phyloP scores from a whole-genome alignment of 352 stramenopile genomes.

The Phytophthora constricta region DNA sequence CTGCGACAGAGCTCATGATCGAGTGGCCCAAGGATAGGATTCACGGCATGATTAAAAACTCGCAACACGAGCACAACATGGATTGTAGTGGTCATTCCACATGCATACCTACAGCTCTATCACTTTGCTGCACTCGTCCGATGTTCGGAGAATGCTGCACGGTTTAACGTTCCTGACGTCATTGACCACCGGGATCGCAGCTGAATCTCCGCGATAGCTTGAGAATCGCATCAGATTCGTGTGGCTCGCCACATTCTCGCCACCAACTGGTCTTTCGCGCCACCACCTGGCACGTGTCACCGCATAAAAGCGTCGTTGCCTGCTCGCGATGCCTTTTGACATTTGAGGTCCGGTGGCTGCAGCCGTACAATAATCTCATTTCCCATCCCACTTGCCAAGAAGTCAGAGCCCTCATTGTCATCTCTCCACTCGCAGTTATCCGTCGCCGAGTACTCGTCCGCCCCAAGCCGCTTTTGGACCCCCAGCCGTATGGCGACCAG shows the following conservation, averaged over 20 bases:
- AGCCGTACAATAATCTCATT: not conserved
- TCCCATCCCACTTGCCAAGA: slow-evolving; percentile 10
- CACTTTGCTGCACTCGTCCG: too few species aligned
- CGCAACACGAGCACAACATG: too few species aligned
- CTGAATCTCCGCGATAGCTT: not conserved
- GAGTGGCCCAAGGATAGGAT: too few species aligned
- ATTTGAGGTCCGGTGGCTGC: not conserved
- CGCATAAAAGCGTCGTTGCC: not conserved
- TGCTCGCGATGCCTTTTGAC: not conserved
- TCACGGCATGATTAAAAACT: too few species aligned
- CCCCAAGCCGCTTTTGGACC: not conserved
- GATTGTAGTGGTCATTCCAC: too few species aligned
- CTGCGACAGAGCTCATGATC: too few species aligned
- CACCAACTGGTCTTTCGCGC: too few species aligned
- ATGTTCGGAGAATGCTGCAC: too few species aligned
- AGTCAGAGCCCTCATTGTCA: slow-evolving; percentile 17
- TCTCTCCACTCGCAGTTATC: slow-evolving; percentile 9
- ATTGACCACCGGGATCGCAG: slow-evolving; percentile 9
- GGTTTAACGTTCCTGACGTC: not conserved
- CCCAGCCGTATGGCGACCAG: slow-evolving; percentile 33
- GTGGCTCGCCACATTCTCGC: not conserved
- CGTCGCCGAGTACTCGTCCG: too few species aligned
- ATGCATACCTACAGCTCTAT: too few species aligned
- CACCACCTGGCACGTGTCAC: not conserved
- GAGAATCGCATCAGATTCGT: not conserved